Evolutionary conservation across 352 stramenopile genomes (phyloP).

Genomic region (Blastocystis sp.): DNA sequence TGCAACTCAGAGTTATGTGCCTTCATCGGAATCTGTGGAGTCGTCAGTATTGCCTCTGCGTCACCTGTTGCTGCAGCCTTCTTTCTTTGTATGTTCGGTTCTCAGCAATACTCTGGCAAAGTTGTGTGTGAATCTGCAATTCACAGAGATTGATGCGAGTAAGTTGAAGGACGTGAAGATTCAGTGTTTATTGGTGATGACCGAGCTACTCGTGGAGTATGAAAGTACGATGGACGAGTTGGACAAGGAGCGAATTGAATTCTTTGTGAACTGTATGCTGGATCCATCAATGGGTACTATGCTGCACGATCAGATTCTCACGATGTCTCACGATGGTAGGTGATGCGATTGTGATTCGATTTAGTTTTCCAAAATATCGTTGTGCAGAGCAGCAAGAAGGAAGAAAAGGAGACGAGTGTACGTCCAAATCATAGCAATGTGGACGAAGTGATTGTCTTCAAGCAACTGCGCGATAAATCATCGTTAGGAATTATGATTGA

Average conservation of each 20-base stretch:
- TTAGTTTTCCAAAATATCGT: background rate
- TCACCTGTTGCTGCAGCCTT: slow-evolving; percentile 79
- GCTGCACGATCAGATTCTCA: background rate
- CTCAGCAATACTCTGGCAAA: slow-evolving; percentile 88
- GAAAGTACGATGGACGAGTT: slow-evolving; percentile 75
- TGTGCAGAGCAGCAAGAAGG: background rate
- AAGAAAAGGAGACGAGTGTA: background rate
- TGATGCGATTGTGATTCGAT: background rate
- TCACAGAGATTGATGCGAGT: background rate
- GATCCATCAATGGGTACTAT: slow-evolving; percentile 73
- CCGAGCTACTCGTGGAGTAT: background rate
- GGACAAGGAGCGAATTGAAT: slow-evolving; percentile 85
- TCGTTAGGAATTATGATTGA: slow-evolving; percentile 72
- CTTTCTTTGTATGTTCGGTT: slow-evolving; percentile 91
- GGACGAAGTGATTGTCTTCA: slow-evolving; percentile 58
- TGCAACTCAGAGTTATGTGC: slow-evolving; percentile 82
- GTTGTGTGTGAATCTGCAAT: slow-evolving; percentile 77
- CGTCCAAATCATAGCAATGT: slow-evolving; percentile 14
- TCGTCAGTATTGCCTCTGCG: slow-evolving; percentile 73
- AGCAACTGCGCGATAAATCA: slow-evolving; percentile 60
- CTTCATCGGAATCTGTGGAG: slow-evolving; percentile 65
- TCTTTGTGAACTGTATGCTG: slow-evolving; percentile 86
- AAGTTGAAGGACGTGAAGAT: slow-evolving; percentile 68
- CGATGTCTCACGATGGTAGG: background rate
- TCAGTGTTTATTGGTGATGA: slow-evolving; percentile 62